Percentiles rank a stretch among this genome's conserved stretches.
phyloP scores from a whole-genome alignment of 2,329 filamentous ascomycete species.

The Hymenoscyphus albidus region DNA sequence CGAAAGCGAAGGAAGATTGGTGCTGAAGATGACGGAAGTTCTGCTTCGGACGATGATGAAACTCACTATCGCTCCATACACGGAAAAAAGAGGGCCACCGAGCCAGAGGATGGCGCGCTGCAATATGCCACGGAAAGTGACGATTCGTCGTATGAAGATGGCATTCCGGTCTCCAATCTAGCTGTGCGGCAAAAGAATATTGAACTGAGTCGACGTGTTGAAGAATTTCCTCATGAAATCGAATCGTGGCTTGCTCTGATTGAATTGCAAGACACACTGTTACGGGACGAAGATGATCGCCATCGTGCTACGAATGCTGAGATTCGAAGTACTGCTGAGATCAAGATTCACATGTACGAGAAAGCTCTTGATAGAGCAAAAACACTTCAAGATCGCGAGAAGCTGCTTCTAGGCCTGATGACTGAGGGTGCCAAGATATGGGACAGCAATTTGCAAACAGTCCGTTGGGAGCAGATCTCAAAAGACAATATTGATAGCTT shows the following conservation, averaged over 20 bases:
- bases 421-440: constrained; percentile 71
- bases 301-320: constrained; percentile 56
- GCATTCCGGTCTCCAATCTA: constrained; percentile 38
- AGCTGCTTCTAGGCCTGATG: constrained; percentile 66
- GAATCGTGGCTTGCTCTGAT: constrained; percentile 76
- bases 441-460: constrained; percentile 57
- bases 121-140: constrained; percentile 45
- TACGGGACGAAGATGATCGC: constrained; percentile 48
- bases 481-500: constrained; percentile 54
- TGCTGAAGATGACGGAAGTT: constrained; percentile 34
- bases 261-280: constrained; percentile 67
- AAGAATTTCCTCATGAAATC: constrained; percentile 62
- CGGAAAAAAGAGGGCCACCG: constrained; percentile 52
- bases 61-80: constrained; percentile 58
- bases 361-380: constrained; percentile 63
- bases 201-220: constrained; percentile 59
- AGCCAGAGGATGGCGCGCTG: constrained; percentile 31
- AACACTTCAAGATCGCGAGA: constrained; percentile 47
- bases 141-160: constrained; percentile 38
- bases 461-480: constrained; percentile 63
- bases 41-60: constrained; percentile 44
- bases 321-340: constrained; percentile 65
- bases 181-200: constrained; percentile 53
- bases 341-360: constrained; percentile 76
- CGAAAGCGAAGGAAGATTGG: constrained; percentile 31